Evolutionary conservation across 148 eudicot species (phyloP), one percentile per base, ranked within the genome.

Genomic region (Cornus controversa): DNA sequence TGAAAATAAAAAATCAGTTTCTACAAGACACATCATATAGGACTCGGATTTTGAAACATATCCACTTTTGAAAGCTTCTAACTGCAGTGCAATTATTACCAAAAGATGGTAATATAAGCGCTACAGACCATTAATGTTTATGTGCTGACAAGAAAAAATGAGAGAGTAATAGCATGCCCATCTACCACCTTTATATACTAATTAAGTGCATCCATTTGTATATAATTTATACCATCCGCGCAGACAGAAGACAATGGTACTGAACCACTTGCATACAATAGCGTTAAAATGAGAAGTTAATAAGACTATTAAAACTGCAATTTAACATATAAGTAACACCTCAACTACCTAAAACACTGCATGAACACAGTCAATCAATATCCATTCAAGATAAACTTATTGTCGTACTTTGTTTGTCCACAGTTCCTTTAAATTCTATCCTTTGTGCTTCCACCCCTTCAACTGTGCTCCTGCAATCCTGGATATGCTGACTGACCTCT

Each of bases 331-430:
- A 64, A 24, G 34, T 8, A 65, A 67, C 64, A 57, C 23, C 23
- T 40, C 50, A 79, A 62, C 74, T 36, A 28, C 10, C 40, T 66
- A 16, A 47, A 58, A 72, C 24, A 60, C 5, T 1, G 64, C 6
- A 72, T 10, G 20, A 24, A 36, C 15, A 60, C 22, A 22, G 28
- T 40, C 37, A 34, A 28, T 76, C 4, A 54, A 9, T 27, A 47
- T 37, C 67, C 18, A 15, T 23, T 27, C 28, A 40, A 78, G 27
- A 63, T 68, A 63, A 73, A 34, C 25, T 74, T 78, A 75, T 36
- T 29, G 65, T 18, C 92, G 71, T 89, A 93, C 98, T 90, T 78
- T 88, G 92, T 83, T 77, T 89, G 83, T 91, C 92, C 58, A 87
- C 69, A 69, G 81, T 82, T 75, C 86, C 89, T 86, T 82, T 88